Base-by-base conservation (phyloP, 441 rosid genomes). In the Raphanus hybrid region DNA sequence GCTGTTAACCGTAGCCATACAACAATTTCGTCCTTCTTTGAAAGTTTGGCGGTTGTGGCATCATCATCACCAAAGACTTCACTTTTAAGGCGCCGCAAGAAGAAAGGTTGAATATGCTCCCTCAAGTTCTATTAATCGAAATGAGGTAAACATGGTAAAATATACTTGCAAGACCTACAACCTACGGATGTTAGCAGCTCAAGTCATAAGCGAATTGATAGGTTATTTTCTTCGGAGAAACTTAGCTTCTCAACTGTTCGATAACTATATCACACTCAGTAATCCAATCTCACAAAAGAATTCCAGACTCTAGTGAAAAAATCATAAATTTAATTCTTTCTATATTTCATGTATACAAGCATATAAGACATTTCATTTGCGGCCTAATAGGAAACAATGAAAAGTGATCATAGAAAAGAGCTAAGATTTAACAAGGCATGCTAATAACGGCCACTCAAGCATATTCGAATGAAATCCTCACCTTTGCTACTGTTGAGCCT, bases 401-500 rank as follows among this genome's bases (percentile, higher is more conserved):
- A 50, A 43, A 68, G 12, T 35, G 8, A 64, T n/a, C 34, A 71
- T 18, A 64, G 35, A 64, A 18, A 41, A 70, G 60, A 45, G 59
- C 57, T 70, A 39, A 69, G 39, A 63, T 64, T 41, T 34, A 29
- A 39, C n/a, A 57, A 71, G 64, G 37, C 20, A 66, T 58, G 72
- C 14, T 16, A 71, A 61, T 27, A 59, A 29, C 34, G 5, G 34
- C 34, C 34, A 29, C 34, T 29, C 34, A 29, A 29, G 34, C 34
- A 29, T 29, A 5, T 29, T 29, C 34, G 34, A 29, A 76, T 18
- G 12, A 72, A 74, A 70, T 64, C 54, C 73, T 83, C 72, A 95
- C 99, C 99, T 93, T 93, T 64, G 99, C 98, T 80, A 88, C 91
- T 1, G 89, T 85, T 58, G 99, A 96, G 77, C 99, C 97, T 79